Percentiles rank a stretch among this genome's conserved stretches.
Conservation (phyloP, 202 grass and related monocot species). For the Zizania palustris region DNA sequence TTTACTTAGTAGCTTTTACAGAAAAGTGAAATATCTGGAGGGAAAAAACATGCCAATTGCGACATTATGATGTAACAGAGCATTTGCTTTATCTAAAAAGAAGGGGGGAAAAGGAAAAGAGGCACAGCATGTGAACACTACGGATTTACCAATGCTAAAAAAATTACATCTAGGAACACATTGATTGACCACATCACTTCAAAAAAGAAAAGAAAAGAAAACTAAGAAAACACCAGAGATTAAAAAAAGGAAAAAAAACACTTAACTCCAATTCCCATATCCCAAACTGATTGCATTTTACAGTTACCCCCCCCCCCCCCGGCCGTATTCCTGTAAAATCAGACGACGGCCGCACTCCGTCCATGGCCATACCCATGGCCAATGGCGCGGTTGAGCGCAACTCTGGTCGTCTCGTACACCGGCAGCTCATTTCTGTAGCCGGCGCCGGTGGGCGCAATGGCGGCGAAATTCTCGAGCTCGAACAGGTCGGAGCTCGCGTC, state of each 20-base stretch:
- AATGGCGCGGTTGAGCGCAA: conserved; percentile 56
- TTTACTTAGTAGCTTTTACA: neutral
- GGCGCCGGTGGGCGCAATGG: conserved; percentile 13
- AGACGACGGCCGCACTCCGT: conserved; percentile 41
- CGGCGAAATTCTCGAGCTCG: conserved; percentile 78
- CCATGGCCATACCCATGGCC: conserved; percentile 46
- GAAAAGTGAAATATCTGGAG: neutral
- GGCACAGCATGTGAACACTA: neutral
- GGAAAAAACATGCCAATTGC: neutral
- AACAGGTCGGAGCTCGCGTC: conserved; percentile 98
- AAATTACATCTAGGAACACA: conserved; percentile 31
- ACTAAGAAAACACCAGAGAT: conserved; percentile 5
- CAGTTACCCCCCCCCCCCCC: neutral
- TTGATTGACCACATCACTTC: neutral
- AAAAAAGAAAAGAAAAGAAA: neutral
- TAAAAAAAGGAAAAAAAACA: conserved; percentile 11
- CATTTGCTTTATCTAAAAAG: neutral
- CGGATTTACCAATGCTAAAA: conserved; percentile 19
- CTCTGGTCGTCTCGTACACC: conserved; percentile 91
- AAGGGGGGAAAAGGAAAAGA: neutral
- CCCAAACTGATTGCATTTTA: conserved; percentile 31
- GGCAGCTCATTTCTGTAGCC: conserved; percentile 81
- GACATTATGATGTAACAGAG: too few relatives aligned
- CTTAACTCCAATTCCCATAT: neutral
- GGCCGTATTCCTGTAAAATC: neutral